Evolutionary conservation across 2,329 filamentous ascomycete species (phyloP), one percentile per base, ranked within the genome.

Genomic region (Colletotrichum euphorbiae): DNA sequence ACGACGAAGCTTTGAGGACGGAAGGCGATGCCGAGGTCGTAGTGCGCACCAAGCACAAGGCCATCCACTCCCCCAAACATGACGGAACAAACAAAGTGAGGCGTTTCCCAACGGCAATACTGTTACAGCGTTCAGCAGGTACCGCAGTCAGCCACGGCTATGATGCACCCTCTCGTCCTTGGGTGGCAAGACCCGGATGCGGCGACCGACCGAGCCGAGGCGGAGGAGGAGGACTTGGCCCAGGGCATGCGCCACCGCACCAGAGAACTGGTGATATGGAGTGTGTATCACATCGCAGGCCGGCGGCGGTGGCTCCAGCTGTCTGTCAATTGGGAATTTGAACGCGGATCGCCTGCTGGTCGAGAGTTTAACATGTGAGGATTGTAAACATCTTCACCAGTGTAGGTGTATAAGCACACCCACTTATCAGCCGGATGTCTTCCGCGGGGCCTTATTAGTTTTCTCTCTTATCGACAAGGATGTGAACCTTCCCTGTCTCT

Each of bases 381-480:
- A 55, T 67, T 69, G 62, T n/a, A 62, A 67, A 55, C 61, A 62
- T 55, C 19, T 67, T 62, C 55, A 60, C 55, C 2, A 21, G 21
- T 21, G 21, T n/a, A n/a, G 33, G 51, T 42, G 55, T 19, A 45
- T 40, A 24, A 55, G 51, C 59, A 38, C 60, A 38, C 60, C 52
- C 65, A 52, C 17, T 42, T 31, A n/a, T n/a, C n/a, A n/a, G 52
- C 54, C 66, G 55, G 66, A 62, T 61, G 66, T 21, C 48, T 61
- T 69, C 55, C 66, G 66, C 62, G 59, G 51, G 59, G 64, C 45
- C 50, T 56, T n/a, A n/a, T n/a, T n/a, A n/a, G n/a, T n/a, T n/a
- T 50, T 63, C 38, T 51, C 50, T 48, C 19, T 13, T 50, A 45
- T 59, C 46, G 66, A 66, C 66, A 66, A 55, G 61, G 64, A 17